These are phyloP conservation scores for Fusarium phyllophilum DNA, from an alignment of 2,329 filamentous ascomycete genomes.

Conservation along the genomic window DNA sequence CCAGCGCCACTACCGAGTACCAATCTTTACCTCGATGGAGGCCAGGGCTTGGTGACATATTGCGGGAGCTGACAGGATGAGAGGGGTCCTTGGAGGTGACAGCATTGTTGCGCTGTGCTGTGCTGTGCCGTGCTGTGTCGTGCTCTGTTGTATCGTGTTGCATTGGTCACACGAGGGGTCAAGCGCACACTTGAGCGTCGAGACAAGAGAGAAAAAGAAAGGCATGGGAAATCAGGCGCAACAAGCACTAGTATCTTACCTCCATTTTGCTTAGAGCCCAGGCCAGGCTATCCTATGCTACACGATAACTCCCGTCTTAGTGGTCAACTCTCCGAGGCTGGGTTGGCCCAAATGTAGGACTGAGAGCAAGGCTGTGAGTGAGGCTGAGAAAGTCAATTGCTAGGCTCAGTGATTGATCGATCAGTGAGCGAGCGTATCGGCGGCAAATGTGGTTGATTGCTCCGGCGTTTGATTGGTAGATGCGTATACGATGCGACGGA, in stretches of 20 bases:
- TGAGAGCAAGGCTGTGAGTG: constrained; percentile 22
- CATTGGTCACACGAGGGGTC: constrained; percentile 28
- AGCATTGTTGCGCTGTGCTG: neutral
- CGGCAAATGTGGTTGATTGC: constrained; percentile 1
- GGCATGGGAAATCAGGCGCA: neutral
- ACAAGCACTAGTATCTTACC: constrained; percentile 28
- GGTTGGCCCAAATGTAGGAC: neutral
- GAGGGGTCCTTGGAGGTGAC: neutral
- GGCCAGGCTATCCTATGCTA: neutral
- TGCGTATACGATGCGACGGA: neutral
- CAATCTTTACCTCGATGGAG: neutral
- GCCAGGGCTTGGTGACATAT: neutral
- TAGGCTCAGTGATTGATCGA: constrained; percentile 13
- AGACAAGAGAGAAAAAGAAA: neutral
- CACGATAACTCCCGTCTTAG: constrained; percentile 8
- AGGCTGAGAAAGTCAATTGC: constrained; percentile 26
- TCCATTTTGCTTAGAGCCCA: constrained; percentile 22
- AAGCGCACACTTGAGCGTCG: constrained; percentile 18
- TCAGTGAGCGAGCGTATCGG: neutral
- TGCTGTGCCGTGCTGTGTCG: neutral
- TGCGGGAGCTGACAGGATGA: constrained; percentile 4
- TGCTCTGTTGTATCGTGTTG: neutral
- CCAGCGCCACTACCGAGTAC: constrained; percentile 13
- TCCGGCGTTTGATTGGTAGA: constrained; percentile 1
- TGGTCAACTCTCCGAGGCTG: constrained; percentile 12